phyloP scores from a whole-genome alignment of 441 rosid species.

The Croton setiger region DNA sequence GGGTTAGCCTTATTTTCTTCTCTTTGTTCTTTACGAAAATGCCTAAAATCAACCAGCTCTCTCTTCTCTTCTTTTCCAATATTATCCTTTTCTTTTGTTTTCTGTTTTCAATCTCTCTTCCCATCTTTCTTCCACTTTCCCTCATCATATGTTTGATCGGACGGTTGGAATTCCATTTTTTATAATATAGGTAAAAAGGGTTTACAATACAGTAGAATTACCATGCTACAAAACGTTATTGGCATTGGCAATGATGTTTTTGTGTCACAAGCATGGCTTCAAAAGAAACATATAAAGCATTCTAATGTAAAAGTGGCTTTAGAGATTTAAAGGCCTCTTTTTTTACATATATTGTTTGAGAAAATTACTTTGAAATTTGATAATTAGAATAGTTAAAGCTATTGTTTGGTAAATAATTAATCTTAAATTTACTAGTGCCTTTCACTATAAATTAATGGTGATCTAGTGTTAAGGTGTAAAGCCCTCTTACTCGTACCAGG shows the following conservation, averaged over 20 bases:
- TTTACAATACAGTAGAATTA: too few species aligned
- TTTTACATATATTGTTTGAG: too few species aligned
- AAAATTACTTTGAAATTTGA: too few species aligned
- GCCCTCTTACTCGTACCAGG: too few species aligned
- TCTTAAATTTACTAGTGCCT: too few species aligned
- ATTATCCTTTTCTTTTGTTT: slow-evolving; percentile 29
- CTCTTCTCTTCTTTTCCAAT: slow-evolving; percentile 10
- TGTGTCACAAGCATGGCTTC: slow-evolving; percentile 12
- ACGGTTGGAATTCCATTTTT: slow-evolving; percentile 20
- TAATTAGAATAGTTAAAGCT: too few species aligned
- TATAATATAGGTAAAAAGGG: not conserved
- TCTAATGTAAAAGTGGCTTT: not conserved
- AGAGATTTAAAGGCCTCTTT: too few species aligned
- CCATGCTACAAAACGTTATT: too few species aligned
- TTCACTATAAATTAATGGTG: too few species aligned
- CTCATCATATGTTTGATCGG: slow-evolving; percentile 12
- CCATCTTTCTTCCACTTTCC: not conserved
- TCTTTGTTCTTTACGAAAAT: slow-evolving; percentile 32
- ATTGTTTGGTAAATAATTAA: too few species aligned
- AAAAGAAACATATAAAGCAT: not conserved
- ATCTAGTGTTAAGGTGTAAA: too few species aligned
- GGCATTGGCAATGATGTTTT: slow-evolving; percentile 21
- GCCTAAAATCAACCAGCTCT: slow-evolving; percentile 21
- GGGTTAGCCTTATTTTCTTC: slow-evolving; percentile 22
- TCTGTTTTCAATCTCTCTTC: not conserved